A percentile compares a stretch with the other conserved stretches of the same genome.
These are phyloP conservation scores for Cercophora newfieldiana DNA, from an alignment of 495 filamentous ascomycete species.

Conservation along the genomic window DNA sequence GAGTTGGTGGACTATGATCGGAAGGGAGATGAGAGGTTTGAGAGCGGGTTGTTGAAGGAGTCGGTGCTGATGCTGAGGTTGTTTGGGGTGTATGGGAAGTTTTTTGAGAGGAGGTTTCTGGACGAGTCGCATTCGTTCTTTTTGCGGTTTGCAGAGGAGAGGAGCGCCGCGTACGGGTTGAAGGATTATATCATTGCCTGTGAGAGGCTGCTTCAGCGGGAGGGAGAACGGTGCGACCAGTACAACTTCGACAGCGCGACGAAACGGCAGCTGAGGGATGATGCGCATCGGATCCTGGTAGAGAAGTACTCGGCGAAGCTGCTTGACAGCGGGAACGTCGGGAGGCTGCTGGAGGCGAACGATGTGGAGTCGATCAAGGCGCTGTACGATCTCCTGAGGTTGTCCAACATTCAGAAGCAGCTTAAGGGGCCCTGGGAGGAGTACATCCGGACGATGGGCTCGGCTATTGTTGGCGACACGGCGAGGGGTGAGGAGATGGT, in stretches of 20 bases:
- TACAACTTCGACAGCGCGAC: slow-evolving; percentile 83
- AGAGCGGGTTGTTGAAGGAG: slow-evolving; percentile 61
- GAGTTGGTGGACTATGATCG: slow-evolving; percentile 75
- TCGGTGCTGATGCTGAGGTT: slow-evolving; percentile 78
- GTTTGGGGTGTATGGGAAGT: slow-evolving; percentile 70
- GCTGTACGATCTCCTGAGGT: slow-evolving; percentile 74
- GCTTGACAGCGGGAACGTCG: slow-evolving; percentile 61
- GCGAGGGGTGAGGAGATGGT: slow-evolving; percentile 84
- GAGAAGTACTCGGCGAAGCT: slow-evolving; percentile 60
- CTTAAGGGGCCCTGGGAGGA: slow-evolving; percentile 71
- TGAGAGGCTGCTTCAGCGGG: slow-evolving; percentile 63
- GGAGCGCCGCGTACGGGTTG: slow-evolving; percentile 57
- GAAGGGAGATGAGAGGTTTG: slow-evolving; percentile 48
- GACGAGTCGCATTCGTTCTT: slow-evolving; percentile 65
- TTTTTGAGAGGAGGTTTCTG: slow-evolving; percentile 79
- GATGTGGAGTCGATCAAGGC: slow-evolving; percentile 66
- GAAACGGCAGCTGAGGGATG: slow-evolving; percentile 67
- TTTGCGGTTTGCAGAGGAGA: slow-evolving; percentile 61
- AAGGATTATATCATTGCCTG: slow-evolving; percentile 70
- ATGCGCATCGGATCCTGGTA: slow-evolving; percentile 69
- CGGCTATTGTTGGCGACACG: slow-evolving; percentile 76
- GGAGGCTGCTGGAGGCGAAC: slow-evolving; percentile 64
- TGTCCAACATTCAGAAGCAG: slow-evolving; percentile 60
- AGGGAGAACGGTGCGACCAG: slow-evolving; percentile 69
- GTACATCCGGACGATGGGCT: slow-evolving; percentile 77